These are phyloP conservation scores for Trypanosoma congolense DNA, from an alignment of 208 protist species.

Conservation along the genomic window DNA sequence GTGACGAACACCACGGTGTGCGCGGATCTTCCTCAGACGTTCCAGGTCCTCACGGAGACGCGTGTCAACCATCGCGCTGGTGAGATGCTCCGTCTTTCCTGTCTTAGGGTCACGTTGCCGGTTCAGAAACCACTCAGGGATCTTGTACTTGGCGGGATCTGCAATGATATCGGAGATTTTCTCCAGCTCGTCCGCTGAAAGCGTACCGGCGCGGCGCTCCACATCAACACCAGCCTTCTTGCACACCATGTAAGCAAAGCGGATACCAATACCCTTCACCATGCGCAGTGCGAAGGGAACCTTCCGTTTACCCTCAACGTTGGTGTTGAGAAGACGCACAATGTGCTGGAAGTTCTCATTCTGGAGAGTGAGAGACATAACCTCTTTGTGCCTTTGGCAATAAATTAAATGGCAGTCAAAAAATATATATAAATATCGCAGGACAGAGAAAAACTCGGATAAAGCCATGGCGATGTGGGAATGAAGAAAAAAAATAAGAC, in stretches of 20 bases:
- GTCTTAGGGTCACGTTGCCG: slow-evolving; percentile 98
- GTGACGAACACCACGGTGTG: slow-evolving; percentile 99
- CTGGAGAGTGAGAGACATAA: slow-evolving; percentile 62
- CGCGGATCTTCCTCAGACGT: slow-evolving; percentile 99
- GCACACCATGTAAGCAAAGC: slow-evolving; percentile 98
- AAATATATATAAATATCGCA: too few species aligned
- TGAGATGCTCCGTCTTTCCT: slow-evolving; percentile 97
- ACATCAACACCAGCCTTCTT: slow-evolving; percentile 99
- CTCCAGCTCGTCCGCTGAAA: slow-evolving; percentile 95
- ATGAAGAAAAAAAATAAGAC: too few species aligned
- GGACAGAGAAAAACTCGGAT: too few species aligned
- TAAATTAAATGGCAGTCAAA: too few species aligned
- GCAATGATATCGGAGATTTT: slow-evolving; percentile 96
- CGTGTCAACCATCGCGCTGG: slow-evolving; percentile 95
- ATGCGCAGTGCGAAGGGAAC: slow-evolving; percentile 96
- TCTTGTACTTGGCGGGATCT: slow-evolving; percentile 98
- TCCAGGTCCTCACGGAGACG: slow-evolving; percentile 99
- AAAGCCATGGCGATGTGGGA: too few species aligned
- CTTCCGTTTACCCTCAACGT: slow-evolving; percentile 98
- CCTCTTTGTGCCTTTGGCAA: too few species aligned
- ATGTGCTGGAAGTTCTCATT: slow-evolving; percentile 98
- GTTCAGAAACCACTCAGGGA: slow-evolving; percentile 99
- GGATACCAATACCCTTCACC: slow-evolving; percentile 99
- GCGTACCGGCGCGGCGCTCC: slow-evolving; percentile 93
- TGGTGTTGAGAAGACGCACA: slow-evolving; percentile 99